Percentiles rank a stretch among this genome's conserved stretches.
Evolutionary conservation across 345 rosid genomes (phyloP).

Genomic region (Anastatica hierochuntica): DNA sequence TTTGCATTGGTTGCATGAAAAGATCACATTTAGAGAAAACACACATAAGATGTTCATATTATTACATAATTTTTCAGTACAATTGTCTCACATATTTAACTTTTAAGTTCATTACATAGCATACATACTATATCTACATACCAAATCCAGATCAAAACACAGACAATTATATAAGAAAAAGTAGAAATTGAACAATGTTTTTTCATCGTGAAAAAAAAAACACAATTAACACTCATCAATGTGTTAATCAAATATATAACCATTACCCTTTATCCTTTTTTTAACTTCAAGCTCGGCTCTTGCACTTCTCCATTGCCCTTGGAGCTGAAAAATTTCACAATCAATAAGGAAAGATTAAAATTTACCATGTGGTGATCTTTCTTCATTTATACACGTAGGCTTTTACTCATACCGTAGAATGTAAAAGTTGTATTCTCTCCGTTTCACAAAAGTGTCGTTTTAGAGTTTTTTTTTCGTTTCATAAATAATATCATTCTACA

Average conservation of each 20-base stretch:
- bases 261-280: background rate
- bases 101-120: constrained; percentile 15
- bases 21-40: background rate
- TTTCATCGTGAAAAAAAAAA: constrained; percentile 10
- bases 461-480: too few species aligned
- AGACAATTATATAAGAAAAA: background rate
- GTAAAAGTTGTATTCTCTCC: too few species aligned
- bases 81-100: constrained; percentile 15
- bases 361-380: too few species aligned
- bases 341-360: background rate
- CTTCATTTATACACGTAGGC: too few species aligned
- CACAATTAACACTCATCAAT: constrained; percentile 23
- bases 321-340: constrained; percentile 43
- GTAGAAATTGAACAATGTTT: constrained; percentile 16
- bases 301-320: constrained; percentile 77
- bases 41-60: constrained; percentile 16
- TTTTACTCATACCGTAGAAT: too few species aligned
- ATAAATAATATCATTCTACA: too few species aligned
- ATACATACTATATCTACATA: constrained; percentile 26
- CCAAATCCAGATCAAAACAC: constrained; percentile 24
- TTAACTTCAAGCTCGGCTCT: constrained; percentile 41
- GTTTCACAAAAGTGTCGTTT: too few species aligned
- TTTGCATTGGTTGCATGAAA: background rate
- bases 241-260: constrained; percentile 22
- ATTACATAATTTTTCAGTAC: constrained; percentile 18